phyloP scores from a whole-genome alignment of 331 rosid species.

The Malus hybrid region DNA sequence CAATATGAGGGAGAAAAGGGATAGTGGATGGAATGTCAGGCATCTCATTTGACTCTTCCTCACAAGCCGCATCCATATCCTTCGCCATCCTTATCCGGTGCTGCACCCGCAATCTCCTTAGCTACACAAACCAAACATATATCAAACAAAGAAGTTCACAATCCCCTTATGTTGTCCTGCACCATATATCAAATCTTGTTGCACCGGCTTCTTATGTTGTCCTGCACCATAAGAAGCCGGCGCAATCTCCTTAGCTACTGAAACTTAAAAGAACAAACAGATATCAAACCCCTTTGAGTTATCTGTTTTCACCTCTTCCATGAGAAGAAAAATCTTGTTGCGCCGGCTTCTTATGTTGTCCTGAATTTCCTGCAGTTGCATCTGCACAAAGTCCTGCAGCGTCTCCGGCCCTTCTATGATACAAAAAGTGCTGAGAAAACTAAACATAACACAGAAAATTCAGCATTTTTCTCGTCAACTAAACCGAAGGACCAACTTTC shows the following conservation, averaged over 20 bases:
- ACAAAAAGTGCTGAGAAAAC: constrained; percentile 58
- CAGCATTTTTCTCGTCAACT: constrained; percentile 3
- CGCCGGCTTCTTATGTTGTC: constrained; percentile 82
- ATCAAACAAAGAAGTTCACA: background rate
- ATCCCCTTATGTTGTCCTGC: background rate
- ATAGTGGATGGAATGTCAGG: constrained; percentile 88
- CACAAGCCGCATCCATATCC: constrained; percentile 26
- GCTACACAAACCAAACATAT: constrained; percentile 31
- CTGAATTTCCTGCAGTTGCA: constrained; percentile 84
- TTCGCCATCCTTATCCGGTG: constrained; percentile 48
- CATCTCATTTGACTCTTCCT: constrained; percentile 74
- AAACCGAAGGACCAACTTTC: background rate
- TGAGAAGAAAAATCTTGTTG: constrained; percentile 79
- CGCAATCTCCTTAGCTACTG: too few species aligned
- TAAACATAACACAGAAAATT: background rate
- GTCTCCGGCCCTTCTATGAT: constrained; percentile 97
- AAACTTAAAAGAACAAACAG: background rate
- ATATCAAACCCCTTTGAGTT: background rate
- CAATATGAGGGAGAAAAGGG: constrained; percentile 81
- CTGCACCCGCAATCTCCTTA: constrained; percentile 86
- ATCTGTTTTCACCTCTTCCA: constrained; percentile 69
- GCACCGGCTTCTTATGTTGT: constrained; percentile 79
- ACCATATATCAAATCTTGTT: constrained; percentile 39
- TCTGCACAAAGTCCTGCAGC: constrained; percentile 82
- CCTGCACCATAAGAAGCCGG: constrained; percentile 17